Evolutionary conservation across 768 basidiomycete species (phyloP), one percentile per base, ranked within the genome.

Genomic region (Bullera alba): DNA sequence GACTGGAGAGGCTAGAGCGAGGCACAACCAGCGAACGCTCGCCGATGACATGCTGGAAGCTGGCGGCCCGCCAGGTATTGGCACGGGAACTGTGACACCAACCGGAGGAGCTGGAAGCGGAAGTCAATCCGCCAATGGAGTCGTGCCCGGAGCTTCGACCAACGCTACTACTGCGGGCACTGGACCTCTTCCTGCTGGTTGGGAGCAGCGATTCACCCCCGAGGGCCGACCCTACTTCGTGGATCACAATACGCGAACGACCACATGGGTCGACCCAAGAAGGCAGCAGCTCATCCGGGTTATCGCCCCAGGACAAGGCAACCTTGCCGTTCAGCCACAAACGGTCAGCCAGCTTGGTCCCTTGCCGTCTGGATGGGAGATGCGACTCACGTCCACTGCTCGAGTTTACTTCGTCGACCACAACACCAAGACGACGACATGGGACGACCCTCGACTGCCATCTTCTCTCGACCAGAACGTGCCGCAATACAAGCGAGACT

Each of bases 371-470:
- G 95, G 95, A 48, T 99, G 95, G 95, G 95, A 99, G 74, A 99
- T 99, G 95, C 88, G 95, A 39, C 85, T 99, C 46, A 99, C 95
- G 5, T 85, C 87, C 3, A 97, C 95, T 0, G 93, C 95, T 1
- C 84, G 95, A 42, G 95, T 99, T 5, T 99, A 99, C 77, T 99
- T 99, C 69, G 95, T 99, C 46, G 95, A 99, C 73, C 95, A 99
- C 77, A 97, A 97, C 76, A 97, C 95, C 48, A 96, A 97, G 81
- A 99, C 95, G 27, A 99, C 95, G 26, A 99, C 95, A 1, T 99
- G 95, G 95, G 95, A 99, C 72, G 95, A 99, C 71, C 93, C 93
- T 17, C 87, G 95, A 46, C 72, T 91, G 46, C 95, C 95, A 10
- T 95, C 92, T 10, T 87, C 90, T 35, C 77, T 97, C 54, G 95